Base-by-base conservation (phyloP, 192 early-diverging fungal species). In the Phlyctochytrium bullatum region DNA sequence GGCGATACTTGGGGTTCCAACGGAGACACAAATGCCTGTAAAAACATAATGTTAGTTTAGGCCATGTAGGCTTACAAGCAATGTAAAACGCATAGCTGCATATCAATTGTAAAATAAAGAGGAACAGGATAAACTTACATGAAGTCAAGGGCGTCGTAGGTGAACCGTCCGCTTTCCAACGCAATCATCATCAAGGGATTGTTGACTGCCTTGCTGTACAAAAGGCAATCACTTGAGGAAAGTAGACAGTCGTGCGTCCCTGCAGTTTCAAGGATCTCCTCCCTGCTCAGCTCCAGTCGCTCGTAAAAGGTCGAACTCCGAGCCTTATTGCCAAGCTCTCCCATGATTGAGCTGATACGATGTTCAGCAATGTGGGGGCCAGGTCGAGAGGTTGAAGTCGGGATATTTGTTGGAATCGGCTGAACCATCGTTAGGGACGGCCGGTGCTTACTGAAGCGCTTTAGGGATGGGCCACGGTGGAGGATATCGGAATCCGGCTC, bases 111-210 rank as follows among this genome's bases (percentile, higher is more conserved):
- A 10, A 10, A 57, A 28, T 14, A 10, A 57, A 28, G 54, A 25
- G 10, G 4, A 57, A 25, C 27, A 24, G 25, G 10, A 57, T 57
- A 25, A 25, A 57, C 54, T 57, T 27, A 57, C 54, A 57, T 10
- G 54, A 57, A 57, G 27, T 57, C 54, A 10, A 57, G 27, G 25
- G 54, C 54, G 6, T 57, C 54, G 27, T 25, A 57, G 27, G 20
- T 24, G 25, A 57, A 57, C 54, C 10, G 6, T 14, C 54, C 54
- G 27, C 54, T 57, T 25, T 57, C 54, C 27, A 57, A 28, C 54
- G 54, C 54, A 24, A 27, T 57, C 20, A 28, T 57, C 27, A 28
- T 57, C 16, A 57, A 25, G 20, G 54, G 54, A 28, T 57, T 57
- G 27, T 57, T 57, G 14, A 57, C 16, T 20, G 27, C 54, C 54